Percentiles rank a stretch among this genome's conserved stretches.
phyloP scores from a whole-genome alignment of 441 rosid species.

The Euphorbia celastroides region DNA sequence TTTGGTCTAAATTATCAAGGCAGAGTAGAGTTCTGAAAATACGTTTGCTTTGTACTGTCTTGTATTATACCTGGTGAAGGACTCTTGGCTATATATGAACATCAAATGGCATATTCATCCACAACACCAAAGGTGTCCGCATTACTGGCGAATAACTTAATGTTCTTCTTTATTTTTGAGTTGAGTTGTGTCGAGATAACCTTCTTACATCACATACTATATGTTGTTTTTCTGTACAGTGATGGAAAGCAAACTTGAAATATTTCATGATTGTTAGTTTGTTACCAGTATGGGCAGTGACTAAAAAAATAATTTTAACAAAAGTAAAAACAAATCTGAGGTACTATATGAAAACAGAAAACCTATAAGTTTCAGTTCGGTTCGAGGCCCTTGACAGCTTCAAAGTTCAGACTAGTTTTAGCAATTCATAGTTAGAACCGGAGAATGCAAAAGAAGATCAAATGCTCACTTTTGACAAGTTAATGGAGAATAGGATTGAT shows the following conservation, averaged over 20 bases:
- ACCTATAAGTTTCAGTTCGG: slow-evolving; percentile 51
- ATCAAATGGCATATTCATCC: not conserved
- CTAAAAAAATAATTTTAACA: too few species aligned
- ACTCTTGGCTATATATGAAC: not conserved
- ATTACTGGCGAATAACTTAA: not conserved
- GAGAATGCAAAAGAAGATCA: not conserved
- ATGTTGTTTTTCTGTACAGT: too few species aligned
- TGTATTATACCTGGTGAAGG: not conserved
- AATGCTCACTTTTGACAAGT: not conserved
- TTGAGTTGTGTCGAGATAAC: too few species aligned
- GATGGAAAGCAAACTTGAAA: too few species aligned
- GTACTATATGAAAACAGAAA: too few species aligned
- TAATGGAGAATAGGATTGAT: not conserved
- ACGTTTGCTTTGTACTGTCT: not conserved
- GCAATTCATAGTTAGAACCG: not conserved
- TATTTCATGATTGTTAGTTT: too few species aligned
- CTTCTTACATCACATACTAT: too few species aligned
- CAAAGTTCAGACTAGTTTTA: not conserved
- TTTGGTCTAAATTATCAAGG: not conserved
- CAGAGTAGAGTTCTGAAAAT: not conserved
- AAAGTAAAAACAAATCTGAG: too few species aligned
- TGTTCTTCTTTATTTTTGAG: not conserved
- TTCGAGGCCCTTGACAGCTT: slow-evolving; percentile 60
- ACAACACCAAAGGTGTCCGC: not conserved
- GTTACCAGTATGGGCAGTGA: too few species aligned